Percentiles rank a stretch among this genome's conserved stretches.
Conservation (phyloP, 1,284 basidiomycete genomes). For the Rhodotorula sp. region DNA sequence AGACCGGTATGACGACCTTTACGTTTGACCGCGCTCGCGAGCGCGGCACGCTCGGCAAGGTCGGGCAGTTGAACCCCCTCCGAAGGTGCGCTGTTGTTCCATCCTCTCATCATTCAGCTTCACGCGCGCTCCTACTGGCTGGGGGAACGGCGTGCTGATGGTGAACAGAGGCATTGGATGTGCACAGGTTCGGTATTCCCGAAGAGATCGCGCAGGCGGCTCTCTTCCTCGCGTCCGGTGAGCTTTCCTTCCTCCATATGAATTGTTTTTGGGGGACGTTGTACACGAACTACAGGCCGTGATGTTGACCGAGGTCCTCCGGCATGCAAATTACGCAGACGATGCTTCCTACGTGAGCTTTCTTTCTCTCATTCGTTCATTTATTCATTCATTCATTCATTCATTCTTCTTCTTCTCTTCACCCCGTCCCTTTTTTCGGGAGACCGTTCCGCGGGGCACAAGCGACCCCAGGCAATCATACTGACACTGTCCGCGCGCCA, state of each 20-base stretch:
- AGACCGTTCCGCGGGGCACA: too few relatives aligned
- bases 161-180: conserved; percentile 6
- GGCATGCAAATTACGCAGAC: conserved; percentile 55
- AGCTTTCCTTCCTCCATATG: conserved; percentile 42
- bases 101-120: too few relatives aligned
- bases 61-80: conserved; percentile 82
- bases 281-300: too few relatives aligned
- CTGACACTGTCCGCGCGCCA: too few relatives aligned
- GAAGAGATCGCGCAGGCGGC: conserved; percentile 80
- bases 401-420: not conserved
- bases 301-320: not conserved
- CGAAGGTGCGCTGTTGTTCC: conserved; percentile 58
- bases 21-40: conserved; percentile 67
- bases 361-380: too few relatives aligned
- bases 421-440: not conserved
- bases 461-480: too few relatives aligned
- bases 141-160: not conserved
- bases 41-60: conserved; percentile 67
- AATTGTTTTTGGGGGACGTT: too few relatives aligned
- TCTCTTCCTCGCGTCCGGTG: conserved; percentile 82
- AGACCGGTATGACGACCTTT: conserved; percentile 50
- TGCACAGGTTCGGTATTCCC: conserved; percentile 57
- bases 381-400: too few relatives aligned
- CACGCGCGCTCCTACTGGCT: too few relatives aligned
- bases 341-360: conserved; percentile 65